These are phyloP conservation scores for Grosmannia penicillata DNA, from an alignment of 2,329 filamentous ascomycete species.

Conservation along the genomic window DNA sequence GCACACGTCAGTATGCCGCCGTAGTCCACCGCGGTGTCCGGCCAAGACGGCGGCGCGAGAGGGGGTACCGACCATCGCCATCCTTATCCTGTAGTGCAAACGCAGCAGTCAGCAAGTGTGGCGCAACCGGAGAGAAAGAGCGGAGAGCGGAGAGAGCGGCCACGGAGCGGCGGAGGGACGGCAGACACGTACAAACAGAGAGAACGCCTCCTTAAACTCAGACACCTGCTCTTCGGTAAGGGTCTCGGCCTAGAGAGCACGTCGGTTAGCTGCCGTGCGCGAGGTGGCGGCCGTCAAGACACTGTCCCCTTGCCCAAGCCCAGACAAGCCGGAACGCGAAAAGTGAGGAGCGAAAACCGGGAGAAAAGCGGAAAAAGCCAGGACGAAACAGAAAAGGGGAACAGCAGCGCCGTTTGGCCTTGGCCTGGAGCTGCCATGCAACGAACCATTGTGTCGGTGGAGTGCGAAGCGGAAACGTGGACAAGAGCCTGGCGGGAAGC, in stretches of 20 bases:
- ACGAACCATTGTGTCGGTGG: slow-evolving; percentile 1
- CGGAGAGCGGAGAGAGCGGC: not conserved
- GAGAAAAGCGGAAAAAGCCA: not conserved
- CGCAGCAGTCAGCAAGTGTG: too few relatives aligned
- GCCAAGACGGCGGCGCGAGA: not conserved
- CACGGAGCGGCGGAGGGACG: slow-evolving; percentile 8
- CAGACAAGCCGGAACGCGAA: too few relatives aligned
- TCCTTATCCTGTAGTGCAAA: slow-evolving; percentile 15
- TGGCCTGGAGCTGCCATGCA: not conserved
- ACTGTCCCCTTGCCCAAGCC: too few relatives aligned
- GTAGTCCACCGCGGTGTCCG: too few relatives aligned
- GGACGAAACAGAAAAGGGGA: not conserved
- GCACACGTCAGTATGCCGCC: slow-evolving; percentile 3
- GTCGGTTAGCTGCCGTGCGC: not conserved
- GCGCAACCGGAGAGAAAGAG: not conserved
- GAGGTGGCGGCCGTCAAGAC: not conserved
- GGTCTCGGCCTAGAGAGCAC: slow-evolving; percentile 66
- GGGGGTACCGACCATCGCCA: slow-evolving; percentile 13
- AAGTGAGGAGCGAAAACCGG: too few relatives aligned
- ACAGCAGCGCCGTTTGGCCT: not conserved
- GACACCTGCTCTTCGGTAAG: slow-evolving; percentile 99
- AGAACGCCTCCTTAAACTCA: slow-evolving; percentile 99
- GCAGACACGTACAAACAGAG: slow-evolving; percentile 74
- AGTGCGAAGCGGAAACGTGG: not conserved
- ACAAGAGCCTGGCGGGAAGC: not conserved